Evolutionary conservation across 768 basidiomycete species (phyloP).

Genomic region (Panaeolus papilionaceus): DNA sequence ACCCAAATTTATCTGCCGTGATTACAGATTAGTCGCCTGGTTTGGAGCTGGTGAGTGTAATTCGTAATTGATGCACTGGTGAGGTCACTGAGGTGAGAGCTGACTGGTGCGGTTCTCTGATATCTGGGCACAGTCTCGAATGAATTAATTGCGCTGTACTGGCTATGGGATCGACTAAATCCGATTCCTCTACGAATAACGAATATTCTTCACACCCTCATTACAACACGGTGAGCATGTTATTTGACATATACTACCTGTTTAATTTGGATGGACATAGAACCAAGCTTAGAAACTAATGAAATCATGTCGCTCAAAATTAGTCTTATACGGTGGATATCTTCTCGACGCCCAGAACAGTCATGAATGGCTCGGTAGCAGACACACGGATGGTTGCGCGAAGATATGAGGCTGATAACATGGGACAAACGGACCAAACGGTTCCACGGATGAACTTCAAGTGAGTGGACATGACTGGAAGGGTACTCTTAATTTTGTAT

Average conservation of each 20-base stretch:
- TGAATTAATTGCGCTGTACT: slow-evolving; percentile 47
- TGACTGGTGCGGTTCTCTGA: slow-evolving; percentile 14
- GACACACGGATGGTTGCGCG: slow-evolving; percentile 37
- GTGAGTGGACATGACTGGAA: slow-evolving; percentile 32
- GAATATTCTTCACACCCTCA: slow-evolving; percentile 45
- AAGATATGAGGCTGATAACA: slow-evolving; percentile 21
- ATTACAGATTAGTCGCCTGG: slow-evolving; percentile 73
- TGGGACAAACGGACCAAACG: slow-evolving; percentile 12
- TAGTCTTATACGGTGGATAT: slow-evolving; percentile 77
- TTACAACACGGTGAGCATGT: slow-evolving; percentile 46
- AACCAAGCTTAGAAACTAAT: slow-evolving; percentile 16
- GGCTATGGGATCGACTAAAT: no score
- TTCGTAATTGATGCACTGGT: slow-evolving; percentile 9
- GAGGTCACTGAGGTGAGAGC: slow-evolving; percentile 6
- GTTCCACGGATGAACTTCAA: neutral
- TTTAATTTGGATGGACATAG: neutral
- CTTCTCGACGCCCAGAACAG: slow-evolving; percentile 48
- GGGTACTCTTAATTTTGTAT: slow-evolving; percentile 33
- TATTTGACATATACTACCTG: slow-evolving; percentile 51
- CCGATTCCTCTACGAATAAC: slow-evolving; percentile 22
- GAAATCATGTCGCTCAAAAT: slow-evolving; percentile 55
- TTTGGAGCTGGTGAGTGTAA: slow-evolving; percentile 51
- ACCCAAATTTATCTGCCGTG: slow-evolving; percentile 54
- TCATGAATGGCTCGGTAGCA: slow-evolving; percentile 42
- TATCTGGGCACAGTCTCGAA: slow-evolving; percentile 43